Evolutionary conservation across 116 monocot genomes (phyloP).

Genomic region (Dioscorea cayenensis): DNA sequence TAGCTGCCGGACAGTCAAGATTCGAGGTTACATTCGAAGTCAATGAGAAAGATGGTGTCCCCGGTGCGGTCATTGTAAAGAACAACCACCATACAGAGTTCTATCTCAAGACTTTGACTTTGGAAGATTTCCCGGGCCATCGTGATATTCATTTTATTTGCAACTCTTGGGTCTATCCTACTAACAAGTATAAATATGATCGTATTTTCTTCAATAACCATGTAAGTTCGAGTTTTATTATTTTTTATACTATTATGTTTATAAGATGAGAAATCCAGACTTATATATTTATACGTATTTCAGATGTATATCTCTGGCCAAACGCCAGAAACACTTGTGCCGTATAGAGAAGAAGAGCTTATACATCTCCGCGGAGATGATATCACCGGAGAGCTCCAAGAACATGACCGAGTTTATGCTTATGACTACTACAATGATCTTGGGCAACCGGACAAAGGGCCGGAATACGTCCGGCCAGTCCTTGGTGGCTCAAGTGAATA

Average conservation of each 20-base stretch:
- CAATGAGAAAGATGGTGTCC: conserved; percentile 20
- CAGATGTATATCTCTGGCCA: conserved; percentile 28
- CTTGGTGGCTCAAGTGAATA: conserved; percentile 32
- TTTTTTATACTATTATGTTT: background rate
- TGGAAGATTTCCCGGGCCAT: conserved; percentile 22
- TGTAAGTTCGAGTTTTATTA: conserved; percentile 9
- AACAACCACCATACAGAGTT: conserved; percentile 30
- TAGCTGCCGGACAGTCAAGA: conserved; percentile 19
- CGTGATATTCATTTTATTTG: conserved; percentile 45
- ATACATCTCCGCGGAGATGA: conserved; percentile 32
- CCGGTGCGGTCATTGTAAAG: conserved; percentile 52
- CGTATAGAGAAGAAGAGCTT: conserved; percentile 39
- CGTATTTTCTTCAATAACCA: conserved; percentile 48
- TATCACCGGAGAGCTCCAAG: background rate
- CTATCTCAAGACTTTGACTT: conserved; percentile 39
- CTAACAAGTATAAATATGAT: conserved; percentile 23
- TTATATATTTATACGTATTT: background rate
- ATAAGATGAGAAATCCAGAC: background rate
- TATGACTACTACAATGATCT: conserved; percentile 57
- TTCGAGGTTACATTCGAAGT: conserved; percentile 13
- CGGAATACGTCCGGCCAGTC: conserved; percentile 15
- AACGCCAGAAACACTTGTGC: conserved; percentile 24
- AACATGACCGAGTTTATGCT: conserved; percentile 37
- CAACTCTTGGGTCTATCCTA: conserved; percentile 52
- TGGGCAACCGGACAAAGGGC: conserved; percentile 39